Percentiles rank a stretch among this genome's conserved stretches.
phyloP scores from a whole-genome alignment of 495 filamentous ascomycete genomes.

The Aspergillus steynii region DNA sequence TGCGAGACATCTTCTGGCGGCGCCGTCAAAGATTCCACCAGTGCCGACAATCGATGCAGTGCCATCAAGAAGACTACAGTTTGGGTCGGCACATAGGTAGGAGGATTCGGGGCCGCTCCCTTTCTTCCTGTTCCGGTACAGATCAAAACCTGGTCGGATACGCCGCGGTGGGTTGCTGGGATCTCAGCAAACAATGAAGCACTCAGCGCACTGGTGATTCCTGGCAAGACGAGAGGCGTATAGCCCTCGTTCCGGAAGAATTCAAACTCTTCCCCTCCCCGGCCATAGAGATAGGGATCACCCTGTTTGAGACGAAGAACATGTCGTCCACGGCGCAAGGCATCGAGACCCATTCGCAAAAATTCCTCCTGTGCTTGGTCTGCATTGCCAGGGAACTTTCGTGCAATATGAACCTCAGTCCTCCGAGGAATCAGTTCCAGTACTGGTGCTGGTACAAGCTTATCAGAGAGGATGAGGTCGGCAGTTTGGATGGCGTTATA shows the following conservation, averaged over 20 bases:
- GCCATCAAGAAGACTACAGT: slow-evolving; percentile 98
- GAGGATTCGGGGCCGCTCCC: slow-evolving; percentile 78
- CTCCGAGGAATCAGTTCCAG: slow-evolving; percentile 87
- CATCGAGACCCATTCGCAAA: slow-evolving; percentile 72
- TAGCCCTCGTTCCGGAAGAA: slow-evolving; percentile 78
- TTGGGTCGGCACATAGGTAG: slow-evolving; percentile 70
- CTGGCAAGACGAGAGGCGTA: slow-evolving; percentile 73
- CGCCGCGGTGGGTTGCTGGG: slow-evolving; percentile 82
- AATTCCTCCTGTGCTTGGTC: slow-evolving; percentile 92
- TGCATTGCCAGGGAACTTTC: slow-evolving; percentile 97
- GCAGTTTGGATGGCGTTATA: slow-evolving; percentile 81
- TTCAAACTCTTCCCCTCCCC: slow-evolving; percentile 89
- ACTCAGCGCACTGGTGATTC: slow-evolving; percentile 83
- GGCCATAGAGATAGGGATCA: slow-evolving; percentile 93
- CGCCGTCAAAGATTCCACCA: slow-evolving; percentile 65
- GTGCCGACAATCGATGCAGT: slow-evolving; percentile 73
- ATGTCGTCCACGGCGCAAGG: slow-evolving; percentile 67
- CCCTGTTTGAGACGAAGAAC: slow-evolving; percentile 94
- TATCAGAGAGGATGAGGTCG: slow-evolving; percentile 90
- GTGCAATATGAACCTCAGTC: slow-evolving; percentile 86
- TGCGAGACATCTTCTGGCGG: slow-evolving; percentile 13
- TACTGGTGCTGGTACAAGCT: slow-evolving; percentile 87
- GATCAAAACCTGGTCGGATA: slow-evolving; percentile 88
- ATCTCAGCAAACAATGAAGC: slow-evolving; percentile 88
- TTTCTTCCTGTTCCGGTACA: slow-evolving; percentile 95